Evolutionary conservation across 2,329 filamentous ascomycete genomes (phyloP), one percentile per base, ranked within the genome.

Genomic region (Chaetomium olivaceum): DNA sequence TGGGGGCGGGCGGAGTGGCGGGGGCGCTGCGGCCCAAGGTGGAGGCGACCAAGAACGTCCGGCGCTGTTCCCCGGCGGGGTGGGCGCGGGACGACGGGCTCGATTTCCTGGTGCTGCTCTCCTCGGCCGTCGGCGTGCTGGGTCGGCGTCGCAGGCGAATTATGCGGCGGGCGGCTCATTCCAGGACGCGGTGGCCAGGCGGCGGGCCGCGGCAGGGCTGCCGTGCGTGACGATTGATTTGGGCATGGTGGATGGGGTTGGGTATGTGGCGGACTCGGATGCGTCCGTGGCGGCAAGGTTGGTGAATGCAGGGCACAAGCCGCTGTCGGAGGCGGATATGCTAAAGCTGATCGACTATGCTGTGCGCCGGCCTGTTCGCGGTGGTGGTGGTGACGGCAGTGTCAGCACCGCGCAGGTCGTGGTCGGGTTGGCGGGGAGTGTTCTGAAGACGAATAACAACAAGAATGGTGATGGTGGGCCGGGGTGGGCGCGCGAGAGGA

Each of bases 1-100:
- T 61, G 58, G 70, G 71, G 31, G 64, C n/a, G 70, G 64, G 62
- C 67, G 21, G 65, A 76, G 7, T 80, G 76, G 76, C 61, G 68
- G 6, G 64, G 4, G 71, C 78, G 0, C 74, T 82, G 1, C 71
- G 74, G 11, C 80, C 81, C 66, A 82, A 83, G 39, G 75, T 79
- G 12, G 50, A 72, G 11, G 77, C 77, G 2, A 76, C 76, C 5
- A 77, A 73, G 73, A 61, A 61, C 29, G 5, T 61, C 5, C 29
- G n/a, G 9, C 5, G 1, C 43, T 58, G 6, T 27, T 59, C 3
- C 69, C 14, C 61, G 66, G 5, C 3, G 3, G 27, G 3, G 27
- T 6, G 27, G 27, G 27, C 27, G 27, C 27, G 58, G 14, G 2
- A n/a, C 1, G 36, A 19, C 16, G 62, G 29, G 33, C 63, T 65